phyloP scores from a whole-genome alignment of 129 eudicot genomes.

The Scalesia atractyloides region DNA sequence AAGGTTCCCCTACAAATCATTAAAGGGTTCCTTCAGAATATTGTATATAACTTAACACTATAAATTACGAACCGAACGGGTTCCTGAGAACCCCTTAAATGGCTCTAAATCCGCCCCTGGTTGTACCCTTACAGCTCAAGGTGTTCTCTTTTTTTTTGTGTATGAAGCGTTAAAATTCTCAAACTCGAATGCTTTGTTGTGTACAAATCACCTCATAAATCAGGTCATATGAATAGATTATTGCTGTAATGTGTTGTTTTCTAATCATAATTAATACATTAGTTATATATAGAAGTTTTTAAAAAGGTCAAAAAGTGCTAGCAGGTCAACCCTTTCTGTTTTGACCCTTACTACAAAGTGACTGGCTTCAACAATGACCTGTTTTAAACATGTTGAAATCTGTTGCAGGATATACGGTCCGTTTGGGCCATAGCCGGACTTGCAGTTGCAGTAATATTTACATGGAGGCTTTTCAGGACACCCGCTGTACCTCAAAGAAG shows the following conservation, averaged over 20 bases:
- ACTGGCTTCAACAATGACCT: not conserved
- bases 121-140: not conserved
- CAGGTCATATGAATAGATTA: not conserved
- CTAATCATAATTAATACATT: not conserved
- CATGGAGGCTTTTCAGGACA: slow-evolving; percentile 74
- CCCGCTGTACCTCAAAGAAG: slow-evolving; percentile 72
- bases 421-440: slow-evolving; percentile 86
- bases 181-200: not conserved
- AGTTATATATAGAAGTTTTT: not conserved
- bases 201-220: not conserved
- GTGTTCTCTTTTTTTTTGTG: not conserved
- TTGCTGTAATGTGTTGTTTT: not conserved
- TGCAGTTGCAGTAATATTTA: slow-evolving; percentile 76
- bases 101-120: too few species aligned
- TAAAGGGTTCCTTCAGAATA: too few species aligned
- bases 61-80: too few species aligned
- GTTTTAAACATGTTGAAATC: slow-evolving; percentile 12
- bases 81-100: too few species aligned
- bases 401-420: slow-evolving; percentile 65
- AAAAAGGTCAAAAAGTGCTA: not conserved
- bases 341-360: not conserved
- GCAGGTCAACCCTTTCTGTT: not conserved
- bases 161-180: not conserved
- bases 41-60: too few species aligned
- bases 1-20: too few species aligned